phyloP scores from a whole-genome alignment of 1,139 yeast genomes.

The Debaryomycetaceae sp. region DNA sequence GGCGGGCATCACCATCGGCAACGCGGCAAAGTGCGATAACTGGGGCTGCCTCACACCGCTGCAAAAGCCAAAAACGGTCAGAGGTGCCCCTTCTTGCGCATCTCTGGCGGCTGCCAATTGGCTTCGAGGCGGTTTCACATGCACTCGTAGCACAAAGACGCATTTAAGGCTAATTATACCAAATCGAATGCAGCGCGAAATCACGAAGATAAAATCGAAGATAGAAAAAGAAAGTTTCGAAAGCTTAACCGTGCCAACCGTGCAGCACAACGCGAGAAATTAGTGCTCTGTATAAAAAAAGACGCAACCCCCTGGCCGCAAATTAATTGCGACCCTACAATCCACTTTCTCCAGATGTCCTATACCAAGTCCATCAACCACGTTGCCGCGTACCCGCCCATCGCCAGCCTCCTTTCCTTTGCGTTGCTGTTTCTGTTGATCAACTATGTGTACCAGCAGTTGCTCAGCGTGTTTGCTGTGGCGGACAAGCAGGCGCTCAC shows the following conservation, averaged over 20 bases:
- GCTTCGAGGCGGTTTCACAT: too few species aligned
- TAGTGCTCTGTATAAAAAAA: background rate
- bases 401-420: constrained; percentile 19
- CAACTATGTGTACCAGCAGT: constrained; percentile 19
- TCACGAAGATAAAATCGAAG: background rate
- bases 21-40: too few species aligned
- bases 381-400: constrained; percentile 28
- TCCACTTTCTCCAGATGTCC: constrained; percentile 4
- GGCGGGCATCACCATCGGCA: too few species aligned
- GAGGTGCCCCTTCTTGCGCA: too few species aligned
- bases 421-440: constrained; percentile 25
- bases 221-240: background rate
- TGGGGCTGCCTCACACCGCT: too few species aligned
- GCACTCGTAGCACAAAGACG: too few species aligned
- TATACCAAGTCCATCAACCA: constrained; percentile 34
- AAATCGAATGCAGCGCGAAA: background rate
- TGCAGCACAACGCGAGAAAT: background rate
- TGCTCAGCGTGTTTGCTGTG: constrained; percentile 12
- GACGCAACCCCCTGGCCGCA: background rate
- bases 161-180: too few species aligned
- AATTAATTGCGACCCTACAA: background rate
- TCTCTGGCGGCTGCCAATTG: too few species aligned
- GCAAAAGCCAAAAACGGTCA: too few species aligned
- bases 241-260: background rate
- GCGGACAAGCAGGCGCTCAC: constrained; percentile 20